These are phyloP conservation scores for Sanghuangporus baumii DNA, from an alignment of 1,284 basidiomycete species.

Conservation along the genomic window DNA sequence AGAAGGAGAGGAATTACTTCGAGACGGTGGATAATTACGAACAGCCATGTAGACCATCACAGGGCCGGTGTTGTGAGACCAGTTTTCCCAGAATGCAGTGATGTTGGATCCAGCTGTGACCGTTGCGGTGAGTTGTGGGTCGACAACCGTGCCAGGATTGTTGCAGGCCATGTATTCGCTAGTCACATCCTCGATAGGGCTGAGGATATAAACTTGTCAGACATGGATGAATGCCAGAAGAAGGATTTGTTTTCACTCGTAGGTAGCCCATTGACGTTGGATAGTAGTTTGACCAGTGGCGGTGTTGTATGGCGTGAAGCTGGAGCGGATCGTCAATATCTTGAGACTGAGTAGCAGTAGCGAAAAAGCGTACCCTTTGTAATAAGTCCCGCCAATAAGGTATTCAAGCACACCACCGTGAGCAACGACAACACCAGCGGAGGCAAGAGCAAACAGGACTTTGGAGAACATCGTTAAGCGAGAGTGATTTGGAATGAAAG, in stretches of 20 bases:
- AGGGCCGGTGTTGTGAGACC: constrained; percentile 33
- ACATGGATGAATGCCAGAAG: not conserved
- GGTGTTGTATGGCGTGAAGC: constrained; percentile 32
- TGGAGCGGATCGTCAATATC: constrained; percentile 26
- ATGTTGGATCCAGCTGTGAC: constrained; percentile 45
- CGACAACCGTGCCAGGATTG: constrained; percentile 44
- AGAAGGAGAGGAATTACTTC: not conserved
- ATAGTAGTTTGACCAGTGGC: constrained; percentile 47
- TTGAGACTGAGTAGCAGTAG: constrained; percentile 22
- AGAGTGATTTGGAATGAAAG: not conserved
- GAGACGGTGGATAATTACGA: not conserved
- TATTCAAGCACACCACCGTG: constrained; percentile 5
- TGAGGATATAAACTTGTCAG: constrained; percentile 22
- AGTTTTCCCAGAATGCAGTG: constrained; percentile 55
- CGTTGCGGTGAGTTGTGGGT: constrained; percentile 44
- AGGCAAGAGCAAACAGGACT: constrained; percentile 5
- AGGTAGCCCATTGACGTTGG: constrained; percentile 48
- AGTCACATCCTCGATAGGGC: constrained; percentile 45
- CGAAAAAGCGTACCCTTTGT: constrained; percentile 1
- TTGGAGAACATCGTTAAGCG: not conserved
- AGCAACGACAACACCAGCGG: constrained; percentile 7
- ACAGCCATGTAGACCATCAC: constrained; percentile 33
- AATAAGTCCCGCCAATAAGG: not conserved
- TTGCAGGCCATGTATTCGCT: constrained; percentile 48
- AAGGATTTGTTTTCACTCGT: constrained; percentile 30